Conservation (phyloP, 371 early-diverging fungal genomes). For the Apophysomyces ossiformis region DNA sequence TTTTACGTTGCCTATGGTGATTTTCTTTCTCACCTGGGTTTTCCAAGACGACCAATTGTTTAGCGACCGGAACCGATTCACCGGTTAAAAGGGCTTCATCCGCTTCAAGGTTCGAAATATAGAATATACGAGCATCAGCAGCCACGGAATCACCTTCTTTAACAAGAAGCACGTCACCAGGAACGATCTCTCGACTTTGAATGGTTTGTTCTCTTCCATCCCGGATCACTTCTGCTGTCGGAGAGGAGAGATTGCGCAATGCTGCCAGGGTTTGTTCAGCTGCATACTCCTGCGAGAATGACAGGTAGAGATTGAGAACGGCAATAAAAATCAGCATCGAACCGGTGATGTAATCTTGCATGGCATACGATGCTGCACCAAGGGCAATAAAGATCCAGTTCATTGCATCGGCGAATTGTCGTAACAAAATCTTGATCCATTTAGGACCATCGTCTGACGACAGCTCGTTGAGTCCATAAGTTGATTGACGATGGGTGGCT, state of each 20-base stretch:
- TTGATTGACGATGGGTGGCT: conserved; percentile 17
- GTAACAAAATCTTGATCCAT: conserved; percentile 72
- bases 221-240: conserved; percentile 78
- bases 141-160: conserved; percentile 89
- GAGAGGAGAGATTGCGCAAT: conserved; percentile 77
- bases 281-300: conserved; percentile 86
- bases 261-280: conserved; percentile 91
- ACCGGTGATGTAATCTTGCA: conserved; percentile 65
- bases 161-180: conserved; percentile 88
- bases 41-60: conserved; percentile 39
- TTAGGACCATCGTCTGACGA: conserved; percentile 57
- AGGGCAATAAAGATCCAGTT: conserved; percentile 76
- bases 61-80: conserved; percentile 75
- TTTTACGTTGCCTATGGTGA: neutral
- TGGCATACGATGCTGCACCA: conserved; percentile 60
- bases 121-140: conserved; percentile 83
- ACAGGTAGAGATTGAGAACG: conserved; percentile 77
- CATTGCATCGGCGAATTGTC: conserved; percentile 84
- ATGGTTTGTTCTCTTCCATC: conserved; percentile 69
- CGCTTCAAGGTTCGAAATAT: conserved; percentile 78
- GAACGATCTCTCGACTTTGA: conserved; percentile 74
- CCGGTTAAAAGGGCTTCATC: conserved; percentile 89
- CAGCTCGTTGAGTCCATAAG: conserved; percentile 32
- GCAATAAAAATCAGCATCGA: conserved; percentile 75
- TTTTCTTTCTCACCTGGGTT: conserved; percentile 23